Percentiles rank a stretch among this genome's conserved stretches.
Conservation (phyloP, 1,284 basidiomycete species). For the Cystobasidiaceae sp. region DNA sequence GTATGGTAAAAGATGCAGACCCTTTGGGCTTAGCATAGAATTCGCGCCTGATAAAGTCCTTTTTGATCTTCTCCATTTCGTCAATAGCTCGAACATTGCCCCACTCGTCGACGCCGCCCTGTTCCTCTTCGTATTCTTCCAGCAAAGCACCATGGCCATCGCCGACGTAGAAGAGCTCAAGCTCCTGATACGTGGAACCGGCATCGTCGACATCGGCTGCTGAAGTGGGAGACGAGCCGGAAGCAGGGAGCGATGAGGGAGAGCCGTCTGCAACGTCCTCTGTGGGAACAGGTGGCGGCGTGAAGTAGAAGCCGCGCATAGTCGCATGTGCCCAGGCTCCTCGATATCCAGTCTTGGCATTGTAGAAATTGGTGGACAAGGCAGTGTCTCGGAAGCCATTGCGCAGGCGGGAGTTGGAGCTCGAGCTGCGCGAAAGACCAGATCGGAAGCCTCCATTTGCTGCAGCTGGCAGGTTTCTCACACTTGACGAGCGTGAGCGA, state of each 20-base stretch:
- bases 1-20: slow-evolving; percentile 14
- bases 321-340: slow-evolving; percentile 25
- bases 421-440: background rate
- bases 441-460: background rate
- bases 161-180: slow-evolving; percentile 22
- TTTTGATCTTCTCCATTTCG: slow-evolving; percentile 14
- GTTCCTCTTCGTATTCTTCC: slow-evolving; percentile 21
- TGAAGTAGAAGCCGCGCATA: slow-evolving; percentile 31
- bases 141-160: slow-evolving; percentile 13
- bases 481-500: background rate
- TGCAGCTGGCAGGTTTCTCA: background rate
- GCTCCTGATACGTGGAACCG: slow-evolving; percentile 16
- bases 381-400: background rate
- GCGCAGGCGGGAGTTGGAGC: background rate
- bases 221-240: background rate
- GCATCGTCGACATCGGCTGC: background rate
- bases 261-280: background rate
- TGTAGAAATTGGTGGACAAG: slow-evolving; percentile 20
- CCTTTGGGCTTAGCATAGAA: slow-evolving; percentile 8
- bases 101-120: slow-evolving; percentile 20
- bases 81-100: background rate
- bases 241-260: background rate
- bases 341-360: slow-evolving; percentile 20
- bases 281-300: background rate
- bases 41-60: slow-evolving; percentile 14